Evolutionary conservation across 768 basidiomycete species (phyloP), one percentile per base, ranked within the genome.

Genomic region (Leccinum imitatum): DNA sequence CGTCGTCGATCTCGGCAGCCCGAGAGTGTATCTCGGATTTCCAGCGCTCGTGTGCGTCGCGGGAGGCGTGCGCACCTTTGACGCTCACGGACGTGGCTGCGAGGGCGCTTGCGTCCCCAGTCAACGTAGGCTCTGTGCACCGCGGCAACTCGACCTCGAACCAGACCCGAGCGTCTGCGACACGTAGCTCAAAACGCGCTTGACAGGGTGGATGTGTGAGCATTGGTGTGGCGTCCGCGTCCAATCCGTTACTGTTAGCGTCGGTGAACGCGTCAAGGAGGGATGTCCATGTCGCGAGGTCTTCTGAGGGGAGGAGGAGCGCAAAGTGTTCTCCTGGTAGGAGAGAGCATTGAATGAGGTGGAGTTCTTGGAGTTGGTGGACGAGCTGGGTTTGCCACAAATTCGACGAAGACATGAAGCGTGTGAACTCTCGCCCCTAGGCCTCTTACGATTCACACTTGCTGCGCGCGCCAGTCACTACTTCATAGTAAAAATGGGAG

Each of bases 331-430:
- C 89, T 6, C 77, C 81, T 0, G 87, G 85, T 11, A 91, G 77
- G 2, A 91, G 78, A 0, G 88, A 88, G 39, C 79, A 83, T 57
- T 73, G 75, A 25, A 91, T 80, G 41, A 91, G 74, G 50, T 84
- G 78, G 0, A 90, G 70, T 65, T 91, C 87, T 68, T 84, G 69
- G 41, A 79, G 69, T 39, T 76, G 77, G 23, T 41, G 55, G 21
- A 30, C 53, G 14, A 65, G 56, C 6, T 52, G 30, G 33, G 58
- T 57, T 21, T 59, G 63, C 57, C 47, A 48, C 2, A 44, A n/a
- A 44, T 9, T n/a, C 9, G 41, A n/a, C n/a, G n/a, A 4, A 44
- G 41, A 2, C 44, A 46, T 46, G 41, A 41, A 9, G 17, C 41
- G 41, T 44, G 41, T 41, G 39, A 41, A 13, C 30, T 27, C 23